phyloP scores from a whole-genome alignment of 371 early-diverging fungal genomes.

The Mucor lusitanicus region DNA sequence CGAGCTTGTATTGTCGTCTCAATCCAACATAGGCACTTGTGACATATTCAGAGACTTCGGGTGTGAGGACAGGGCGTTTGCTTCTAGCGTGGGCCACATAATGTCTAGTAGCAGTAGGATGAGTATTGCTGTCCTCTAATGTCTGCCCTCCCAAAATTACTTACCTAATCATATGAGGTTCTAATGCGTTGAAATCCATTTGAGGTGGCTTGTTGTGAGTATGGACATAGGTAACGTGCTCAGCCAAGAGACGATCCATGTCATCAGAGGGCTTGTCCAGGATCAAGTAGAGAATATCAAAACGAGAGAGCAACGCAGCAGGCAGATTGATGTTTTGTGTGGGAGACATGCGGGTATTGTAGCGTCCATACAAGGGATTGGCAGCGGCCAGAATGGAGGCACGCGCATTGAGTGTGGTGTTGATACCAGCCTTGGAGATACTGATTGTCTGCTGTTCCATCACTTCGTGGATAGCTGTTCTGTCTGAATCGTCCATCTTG shows the following conservation, averaged over 20 bases:
- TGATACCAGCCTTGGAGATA: conserved; percentile 94
- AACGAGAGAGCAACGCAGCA: conserved; percentile 93
- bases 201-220: conserved; percentile 77
- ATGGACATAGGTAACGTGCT: conserved; percentile 94
- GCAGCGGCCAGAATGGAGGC: conserved; percentile 91
- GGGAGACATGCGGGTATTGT: conserved; percentile 78
- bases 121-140: neutral
- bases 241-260: conserved; percentile 77
- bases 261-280: conserved; percentile 80
- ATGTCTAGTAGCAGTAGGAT: conserved; percentile 51
- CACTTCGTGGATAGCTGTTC: conserved; percentile 93
- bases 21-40: conserved; percentile 88
- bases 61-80: conserved; percentile 74
- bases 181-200: conserved; percentile 66
- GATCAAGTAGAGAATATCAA: conserved; percentile 95
- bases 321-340: conserved; percentile 97
- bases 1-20: conserved; percentile 74
- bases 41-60: conserved; percentile 80
- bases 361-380: conserved; percentile 87
- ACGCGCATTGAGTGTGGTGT: conserved; percentile 91
- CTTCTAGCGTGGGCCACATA: conserved; percentile 86
- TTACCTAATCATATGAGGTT: conserved; percentile 70
- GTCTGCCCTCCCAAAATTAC: too few species aligned
- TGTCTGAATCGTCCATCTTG: conserved; percentile 90
- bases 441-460: conserved; percentile 97